Evolutionary conservation across 1,139 yeast genomes (phyloP), one percentile per base, ranked within the genome.

Genomic region (Casaregolazyma lundiana): DNA sequence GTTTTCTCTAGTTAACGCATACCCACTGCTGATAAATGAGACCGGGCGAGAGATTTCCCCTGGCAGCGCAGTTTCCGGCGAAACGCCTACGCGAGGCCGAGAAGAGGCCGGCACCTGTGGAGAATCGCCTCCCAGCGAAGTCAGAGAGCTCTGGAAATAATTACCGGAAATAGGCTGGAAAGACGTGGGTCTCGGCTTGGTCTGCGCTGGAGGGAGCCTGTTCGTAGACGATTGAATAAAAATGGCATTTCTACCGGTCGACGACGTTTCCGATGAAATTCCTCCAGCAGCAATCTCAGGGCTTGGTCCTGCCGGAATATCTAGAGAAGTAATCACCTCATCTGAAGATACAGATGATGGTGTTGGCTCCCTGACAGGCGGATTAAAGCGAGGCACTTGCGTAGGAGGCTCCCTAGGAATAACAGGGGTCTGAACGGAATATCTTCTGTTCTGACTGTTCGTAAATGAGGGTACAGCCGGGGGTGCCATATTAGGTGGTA

Each of bases 121-220:
- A 16, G 40, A 41, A 17, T 41, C 44, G 20, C 38, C 41, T 16
- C 38, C 41, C 15, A 32, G 37, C 7, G 42, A 30, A 35, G 44
- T 17, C 6, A 36, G 39, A n/a, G 41, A 34, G 6, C 41, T 16
- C 5, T 20, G 35, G 30, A 40, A 39, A 18, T 34, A n/a, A 15
- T 13, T 17, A 21, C 32, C 22, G n/a, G 47, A 45, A 16, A 41
- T 22, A 40, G 47, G 66, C 56, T 66, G 70, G 56, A 59, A 66
- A 2, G 69, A 65, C 17, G 68, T 63, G 6, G 71, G 71, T 7
- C 71, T 59, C 9, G 69, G 71, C 50, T 65, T 66, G 48, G 66
- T 43, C 46, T 62, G 49, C 22, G 64, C 59, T n/a, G 55, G 56
- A 19, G 63, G 65, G 32, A 66, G 53, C 32, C 62, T 35, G 37